Conservation (phyloP, 257 asterid species). For the Nicotiana sylvestris region DNA sequence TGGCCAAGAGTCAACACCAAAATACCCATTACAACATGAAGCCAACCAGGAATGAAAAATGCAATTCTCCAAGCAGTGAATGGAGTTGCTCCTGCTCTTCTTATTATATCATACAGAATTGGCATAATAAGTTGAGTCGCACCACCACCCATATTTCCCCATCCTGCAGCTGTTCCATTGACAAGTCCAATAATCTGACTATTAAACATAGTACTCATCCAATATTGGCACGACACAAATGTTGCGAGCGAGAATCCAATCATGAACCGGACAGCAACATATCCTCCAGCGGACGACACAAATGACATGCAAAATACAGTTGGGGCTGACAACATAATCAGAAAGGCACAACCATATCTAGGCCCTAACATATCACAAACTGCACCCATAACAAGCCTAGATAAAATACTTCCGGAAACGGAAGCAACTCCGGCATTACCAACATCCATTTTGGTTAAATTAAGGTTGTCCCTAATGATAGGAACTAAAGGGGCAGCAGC, state of each 20-base stretch:
- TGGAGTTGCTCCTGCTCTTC: constrained; percentile 34
- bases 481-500: constrained; percentile 69
- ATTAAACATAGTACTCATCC: constrained; percentile 63
- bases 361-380: constrained; percentile 60
- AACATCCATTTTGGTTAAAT: constrained; percentile 40
- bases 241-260: constrained; percentile 61
- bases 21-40: constrained; percentile 54
- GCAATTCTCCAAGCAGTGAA: constrained; percentile 70
- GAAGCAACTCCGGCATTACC: constrained; percentile 71
- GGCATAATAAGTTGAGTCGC: constrained; percentile 70
- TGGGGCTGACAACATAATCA: constrained; percentile 52
- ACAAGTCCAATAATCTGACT: constrained; percentile 47
- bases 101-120: constrained; percentile 39
- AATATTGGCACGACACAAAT: constrained; percentile 56
- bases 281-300: constrained; percentile 38
- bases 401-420: constrained; percentile 55
- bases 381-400: constrained; percentile 66
- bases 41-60: constrained; percentile 58
- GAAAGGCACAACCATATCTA: constrained; percentile 53
- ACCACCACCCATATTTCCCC: constrained; percentile 83
- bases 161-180: constrained; percentile 62
- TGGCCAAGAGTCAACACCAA: constrained; percentile 58
- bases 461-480: constrained; percentile 50
- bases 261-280: constrained; percentile 52
- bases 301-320: constrained; percentile 54